Conservation (phyloP, 2,329 filamentous ascomycete genomes). For the Aureobasidium sp. region DNA sequence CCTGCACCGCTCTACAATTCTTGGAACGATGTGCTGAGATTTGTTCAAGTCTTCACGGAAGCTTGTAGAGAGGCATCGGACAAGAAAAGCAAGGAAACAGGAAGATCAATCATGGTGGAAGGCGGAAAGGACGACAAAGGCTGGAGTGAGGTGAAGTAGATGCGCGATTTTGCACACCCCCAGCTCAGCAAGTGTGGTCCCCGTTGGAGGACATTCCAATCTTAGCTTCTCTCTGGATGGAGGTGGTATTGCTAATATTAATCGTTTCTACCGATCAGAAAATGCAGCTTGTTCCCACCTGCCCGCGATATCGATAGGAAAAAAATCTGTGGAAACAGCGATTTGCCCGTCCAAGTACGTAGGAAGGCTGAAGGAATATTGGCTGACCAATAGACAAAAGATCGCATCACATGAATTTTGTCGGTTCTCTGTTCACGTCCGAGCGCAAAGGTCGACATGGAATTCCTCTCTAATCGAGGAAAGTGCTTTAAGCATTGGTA, state of each 20-base stretch:
- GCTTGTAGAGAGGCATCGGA: slow-evolving; percentile 33
- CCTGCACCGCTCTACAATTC: slow-evolving; percentile 80
- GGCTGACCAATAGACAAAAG: too few species aligned
- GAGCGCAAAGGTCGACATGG: too few species aligned
- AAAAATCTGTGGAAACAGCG: not conserved
- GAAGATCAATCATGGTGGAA: slow-evolving; percentile 23
- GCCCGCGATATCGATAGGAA: not conserved
- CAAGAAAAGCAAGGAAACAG: not conserved
- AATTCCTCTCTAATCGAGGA: too few species aligned
- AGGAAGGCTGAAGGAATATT: too few species aligned
- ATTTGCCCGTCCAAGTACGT: not conserved
- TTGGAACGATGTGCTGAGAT: slow-evolving; percentile 64
- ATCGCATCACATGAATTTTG: too few species aligned
- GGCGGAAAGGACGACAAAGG: slow-evolving; percentile 25
- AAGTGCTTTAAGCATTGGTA: too few species aligned
- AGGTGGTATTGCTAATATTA: too few species aligned
- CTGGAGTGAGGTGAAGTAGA: slow-evolving; percentile 28
- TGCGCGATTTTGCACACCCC: not conserved
- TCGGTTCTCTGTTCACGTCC: too few species aligned
- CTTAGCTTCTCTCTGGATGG: too few species aligned
- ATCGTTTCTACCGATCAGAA: not conserved
- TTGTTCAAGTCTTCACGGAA: slow-evolving; percentile 47
- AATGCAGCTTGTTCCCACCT: not conserved
- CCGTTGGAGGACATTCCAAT: not conserved
- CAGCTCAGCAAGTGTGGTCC: not conserved